These are phyloP conservation scores for Leccinum barrowsii DNA, from an alignment of 768 basidiomycete species.

Conservation along the genomic window DNA sequence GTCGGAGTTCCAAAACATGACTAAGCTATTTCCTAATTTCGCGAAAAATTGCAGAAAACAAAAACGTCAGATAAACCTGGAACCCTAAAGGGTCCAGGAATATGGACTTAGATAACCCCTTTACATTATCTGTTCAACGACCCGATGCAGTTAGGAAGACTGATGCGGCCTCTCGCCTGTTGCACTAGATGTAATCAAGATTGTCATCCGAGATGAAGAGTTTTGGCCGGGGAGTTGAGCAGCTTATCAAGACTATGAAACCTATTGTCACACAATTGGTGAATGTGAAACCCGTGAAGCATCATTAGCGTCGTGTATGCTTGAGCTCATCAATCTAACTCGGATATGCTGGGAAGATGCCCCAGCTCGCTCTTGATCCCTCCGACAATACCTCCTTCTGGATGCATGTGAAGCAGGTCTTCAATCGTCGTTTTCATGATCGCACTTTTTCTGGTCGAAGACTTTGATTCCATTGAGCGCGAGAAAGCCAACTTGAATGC, in stretches of 20 bases:
- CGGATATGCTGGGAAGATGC: background rate
- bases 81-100: too few relatives aligned
- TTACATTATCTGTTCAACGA: background rate
- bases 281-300: too few relatives aligned
- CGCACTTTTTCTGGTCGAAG: slow-evolving; percentile 1
- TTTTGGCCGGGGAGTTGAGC: background rate
- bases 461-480: background rate
- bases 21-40: too few relatives aligned
- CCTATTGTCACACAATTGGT: background rate
- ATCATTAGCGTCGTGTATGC: background rate
- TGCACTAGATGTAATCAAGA: background rate
- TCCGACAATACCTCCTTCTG: too few relatives aligned
- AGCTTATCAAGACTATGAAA: background rate
- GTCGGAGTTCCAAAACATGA: too few relatives aligned
- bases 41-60: too few relatives aligned
- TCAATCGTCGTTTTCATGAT: slow-evolving; percentile 29
- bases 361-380: too few relatives aligned
- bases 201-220: background rate
- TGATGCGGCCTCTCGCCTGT: background rate
- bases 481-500: background rate
- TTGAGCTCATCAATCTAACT: too few relatives aligned
- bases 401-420: slow-evolving; percentile 10
- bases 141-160: background rate
- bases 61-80: too few relatives aligned
- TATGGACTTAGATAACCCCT: background rate